phyloP scores from a whole-genome alignment of 2,329 filamentous ascomycete genomes.

The Paracorniculantispora psalliotae region DNA sequence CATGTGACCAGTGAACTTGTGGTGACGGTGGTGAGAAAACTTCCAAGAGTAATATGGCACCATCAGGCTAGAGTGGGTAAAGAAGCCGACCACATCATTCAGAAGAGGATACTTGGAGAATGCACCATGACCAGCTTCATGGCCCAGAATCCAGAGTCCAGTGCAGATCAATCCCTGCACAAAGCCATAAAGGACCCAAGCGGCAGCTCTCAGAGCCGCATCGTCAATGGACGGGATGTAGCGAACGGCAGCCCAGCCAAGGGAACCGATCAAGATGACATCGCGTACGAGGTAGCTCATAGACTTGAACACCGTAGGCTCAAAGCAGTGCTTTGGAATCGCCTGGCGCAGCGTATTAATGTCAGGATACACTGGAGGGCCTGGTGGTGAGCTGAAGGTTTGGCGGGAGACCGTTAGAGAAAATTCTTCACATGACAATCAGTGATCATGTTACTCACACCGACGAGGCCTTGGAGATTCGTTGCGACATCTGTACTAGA shows the following conservation, averaged over 20 bases:
- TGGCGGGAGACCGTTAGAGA: not conserved
- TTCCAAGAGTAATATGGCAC: conserved; percentile 73
- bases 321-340: conserved; percentile 59
- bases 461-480: conserved; percentile 1
- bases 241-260: not conserved
- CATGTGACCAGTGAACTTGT: conserved; percentile 63
- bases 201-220: conserved; percentile 36
- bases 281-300: conserved; percentile 54
- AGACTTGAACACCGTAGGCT: conserved; percentile 47
- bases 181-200: conserved; percentile 58
- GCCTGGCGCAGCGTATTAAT: conserved; percentile 45
- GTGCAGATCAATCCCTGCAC: conserved; percentile 61
- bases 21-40: conserved; percentile 64
- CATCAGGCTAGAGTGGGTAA: conserved; percentile 59
- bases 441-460: not conserved
- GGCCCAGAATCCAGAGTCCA: conserved; percentile 65
- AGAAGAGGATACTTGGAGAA: conserved; percentile 53
- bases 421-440: not conserved
- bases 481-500: not conserved
- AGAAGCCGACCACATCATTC: conserved; percentile 60
- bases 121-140: conserved; percentile 66
- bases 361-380: conserved; percentile 34
- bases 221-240: conserved; percentile 49
- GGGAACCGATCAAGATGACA: conserved; percentile 40
- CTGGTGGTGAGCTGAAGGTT: not conserved